Evolutionary conservation across 1,284 basidiomycete genomes (phyloP).

Genomic region (Sanghuangporus sanghuang): DNA sequence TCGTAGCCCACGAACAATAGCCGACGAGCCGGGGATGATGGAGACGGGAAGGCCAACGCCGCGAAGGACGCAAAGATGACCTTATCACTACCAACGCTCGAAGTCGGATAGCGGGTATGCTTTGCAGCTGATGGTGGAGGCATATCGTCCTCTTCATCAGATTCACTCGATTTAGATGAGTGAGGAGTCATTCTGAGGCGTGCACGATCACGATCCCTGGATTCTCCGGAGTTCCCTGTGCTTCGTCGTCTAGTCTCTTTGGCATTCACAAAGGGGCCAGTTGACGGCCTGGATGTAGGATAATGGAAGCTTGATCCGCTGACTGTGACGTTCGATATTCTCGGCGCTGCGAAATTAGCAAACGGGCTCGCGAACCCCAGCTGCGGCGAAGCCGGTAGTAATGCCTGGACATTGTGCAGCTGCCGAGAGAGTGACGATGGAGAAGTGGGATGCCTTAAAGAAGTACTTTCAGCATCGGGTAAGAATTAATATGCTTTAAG

Average conservation of each 20-base stretch:
- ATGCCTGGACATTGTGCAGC: slow-evolving; percentile 16
- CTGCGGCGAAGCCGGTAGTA: slow-evolving; percentile 16
- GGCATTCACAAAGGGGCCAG: slow-evolving; percentile 12
- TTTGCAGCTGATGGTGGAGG: slow-evolving; percentile 1
- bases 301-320: slow-evolving; percentile 16
- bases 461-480: not conserved
- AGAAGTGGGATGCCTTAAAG: slow-evolving; percentile 9
- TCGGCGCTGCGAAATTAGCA: slow-evolving; percentile 15
- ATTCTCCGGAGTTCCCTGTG: slow-evolving; percentile 14
- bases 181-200: slow-evolving; percentile 16
- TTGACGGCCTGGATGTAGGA: slow-evolving; percentile 1
- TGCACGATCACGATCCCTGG: slow-evolving; percentile 12
- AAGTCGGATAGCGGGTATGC: slow-evolving; percentile 10
- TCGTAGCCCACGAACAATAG: slow-evolving; percentile 57
- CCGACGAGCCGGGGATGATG: slow-evolving; percentile 30
- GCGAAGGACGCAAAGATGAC: slow-evolving; percentile 17
- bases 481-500: not conserved
- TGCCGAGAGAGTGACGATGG: slow-evolving; percentile 16
- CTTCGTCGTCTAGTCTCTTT: slow-evolving; percentile 18
- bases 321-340: slow-evolving; percentile 18
- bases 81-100: slow-evolving; percentile 10
- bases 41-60: not conserved
- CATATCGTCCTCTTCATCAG: slow-evolving; percentile 14
- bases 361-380: slow-evolving; percentile 14
- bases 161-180: slow-evolving; percentile 8